A percentile compares a stretch with the other conserved stretches of the same genome.
These are phyloP conservation scores for Ambrosiella beaveri DNA, from an alignment of 2,329 filamentous ascomycete genomes.

Conservation along the genomic window DNA sequence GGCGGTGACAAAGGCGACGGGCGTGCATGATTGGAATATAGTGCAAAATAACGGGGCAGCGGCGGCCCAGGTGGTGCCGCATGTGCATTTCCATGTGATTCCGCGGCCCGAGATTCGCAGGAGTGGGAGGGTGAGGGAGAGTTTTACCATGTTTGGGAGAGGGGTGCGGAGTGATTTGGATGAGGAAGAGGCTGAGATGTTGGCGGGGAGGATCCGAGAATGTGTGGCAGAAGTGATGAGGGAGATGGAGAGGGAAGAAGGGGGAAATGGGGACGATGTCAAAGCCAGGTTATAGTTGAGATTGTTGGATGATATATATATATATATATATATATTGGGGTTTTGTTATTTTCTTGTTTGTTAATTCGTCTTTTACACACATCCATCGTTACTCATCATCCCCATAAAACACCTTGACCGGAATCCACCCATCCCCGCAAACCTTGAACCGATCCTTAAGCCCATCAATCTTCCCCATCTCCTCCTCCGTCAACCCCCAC, in stretches of 20 bases:
- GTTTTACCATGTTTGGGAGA: slow-evolving; percentile 70
- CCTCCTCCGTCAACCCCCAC: slow-evolving; percentile 55
- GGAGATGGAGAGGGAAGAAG: slow-evolving; percentile 21
- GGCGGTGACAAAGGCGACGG: slow-evolving; percentile 51
- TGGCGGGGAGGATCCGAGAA: slow-evolving; percentile 39
- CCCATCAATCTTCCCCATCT: slow-evolving; percentile 49
- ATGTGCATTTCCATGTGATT: slow-evolving; percentile 91
- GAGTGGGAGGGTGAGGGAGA: slow-evolving; percentile 36
- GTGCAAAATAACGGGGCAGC: slow-evolving; percentile 89
- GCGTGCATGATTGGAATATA: slow-evolving; percentile 78
- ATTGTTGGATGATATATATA: too few relatives aligned
- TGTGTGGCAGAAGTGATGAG: slow-evolving; percentile 31
- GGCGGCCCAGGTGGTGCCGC: slow-evolving; percentile 81
- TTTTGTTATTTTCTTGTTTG: slow-evolving; percentile 8
- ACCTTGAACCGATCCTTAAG: slow-evolving; percentile 69
- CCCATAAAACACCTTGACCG: slow-evolving; percentile 65
- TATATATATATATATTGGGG: neutral
- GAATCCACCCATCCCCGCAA: slow-evolving; percentile 57
- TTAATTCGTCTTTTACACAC: neutral
- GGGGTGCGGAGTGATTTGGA: slow-evolving; percentile 58
- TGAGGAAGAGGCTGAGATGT: slow-evolving; percentile 48
- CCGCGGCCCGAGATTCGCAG: slow-evolving; percentile 55
- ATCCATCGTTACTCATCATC: slow-evolving; percentile 48
- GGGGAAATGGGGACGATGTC: slow-evolving; percentile 13
- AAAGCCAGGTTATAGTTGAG: neutral